Conservation (phyloP, 768 basidiomycete genomes). For the Tephrocybe sp. region DNA sequence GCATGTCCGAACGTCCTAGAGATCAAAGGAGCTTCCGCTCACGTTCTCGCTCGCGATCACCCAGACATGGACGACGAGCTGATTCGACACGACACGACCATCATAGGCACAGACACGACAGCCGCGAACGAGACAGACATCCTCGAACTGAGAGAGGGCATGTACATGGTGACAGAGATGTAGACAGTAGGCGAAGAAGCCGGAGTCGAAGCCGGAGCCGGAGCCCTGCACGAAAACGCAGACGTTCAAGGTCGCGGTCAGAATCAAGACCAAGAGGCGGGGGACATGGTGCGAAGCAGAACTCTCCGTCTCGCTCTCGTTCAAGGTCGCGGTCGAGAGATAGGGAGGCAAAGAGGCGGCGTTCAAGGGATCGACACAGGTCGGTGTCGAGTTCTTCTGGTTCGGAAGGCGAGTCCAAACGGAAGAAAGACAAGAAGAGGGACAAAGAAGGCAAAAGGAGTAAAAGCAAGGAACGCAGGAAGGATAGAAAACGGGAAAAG, state of each 20-base stretch:
- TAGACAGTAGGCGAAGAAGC: conserved; percentile 7
- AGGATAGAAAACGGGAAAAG: conserved; percentile 49
- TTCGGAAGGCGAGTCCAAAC: conserved; percentile 42
- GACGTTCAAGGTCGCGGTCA: conserved; percentile 34
- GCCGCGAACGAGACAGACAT: conserved; percentile 5
- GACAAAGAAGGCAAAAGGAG: conserved; percentile 50
- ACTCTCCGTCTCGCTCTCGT: conserved; percentile 34
- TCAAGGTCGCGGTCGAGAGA: conserved; percentile 26
- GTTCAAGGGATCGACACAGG: conserved; percentile 19
- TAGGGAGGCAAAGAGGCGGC: conserved; percentile 9
- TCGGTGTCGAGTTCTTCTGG: conserved; percentile 46
- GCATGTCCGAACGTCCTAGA: conserved; percentile 6
- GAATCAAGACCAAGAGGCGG: conserved; percentile 30
- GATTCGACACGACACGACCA: conserved; percentile 11
- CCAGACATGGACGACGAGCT: neutral
- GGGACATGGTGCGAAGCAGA: conserved; percentile 29
- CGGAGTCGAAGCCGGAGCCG: conserved; percentile 27
- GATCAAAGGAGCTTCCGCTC: neutral
- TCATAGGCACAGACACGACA: neutral
- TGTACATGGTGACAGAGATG: neutral
- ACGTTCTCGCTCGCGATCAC: conserved; percentile 8
- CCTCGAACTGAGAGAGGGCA: neutral
- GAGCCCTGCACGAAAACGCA: conserved; percentile 31
- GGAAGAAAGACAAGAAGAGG: conserved; percentile 41
- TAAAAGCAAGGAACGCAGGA: conserved; percentile 39